Evolutionary conservation across 2,329 filamentous ascomycete species (phyloP).

Genomic region (Penicillium sp.): DNA sequence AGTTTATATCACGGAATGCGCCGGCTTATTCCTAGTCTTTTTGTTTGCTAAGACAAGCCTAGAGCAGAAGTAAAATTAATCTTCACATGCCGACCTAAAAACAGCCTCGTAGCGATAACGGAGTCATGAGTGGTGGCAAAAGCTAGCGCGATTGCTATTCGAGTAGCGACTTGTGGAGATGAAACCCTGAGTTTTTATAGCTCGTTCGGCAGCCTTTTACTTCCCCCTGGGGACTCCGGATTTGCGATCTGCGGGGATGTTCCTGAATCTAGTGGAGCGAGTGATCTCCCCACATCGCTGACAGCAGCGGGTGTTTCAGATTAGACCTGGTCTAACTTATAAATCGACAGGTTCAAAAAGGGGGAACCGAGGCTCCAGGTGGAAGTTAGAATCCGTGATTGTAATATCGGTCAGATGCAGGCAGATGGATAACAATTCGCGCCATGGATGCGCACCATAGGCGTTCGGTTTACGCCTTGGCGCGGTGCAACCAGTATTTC

Average conservation of each 20-base stretch:
- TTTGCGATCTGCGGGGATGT: conserved; percentile 7
- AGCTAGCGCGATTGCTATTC: not conserved
- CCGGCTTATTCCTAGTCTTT: not conserved
- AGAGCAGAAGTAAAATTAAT: not conserved
- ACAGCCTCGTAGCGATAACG: not conserved
- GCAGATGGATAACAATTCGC: not conserved
- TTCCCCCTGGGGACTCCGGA: conserved; percentile 6
- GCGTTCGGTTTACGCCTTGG: not conserved
- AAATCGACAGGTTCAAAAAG: not conserved
- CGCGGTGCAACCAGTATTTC: conserved; percentile 1
- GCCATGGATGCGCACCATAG: not conserved
- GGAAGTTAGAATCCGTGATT: not conserved
- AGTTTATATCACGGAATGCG: conserved; percentile 2
- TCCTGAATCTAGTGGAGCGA: conserved; percentile 7
- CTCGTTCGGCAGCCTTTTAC: not conserved
- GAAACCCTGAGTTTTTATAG: not conserved
- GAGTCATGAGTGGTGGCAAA: not conserved
- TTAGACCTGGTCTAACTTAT: not conserved
- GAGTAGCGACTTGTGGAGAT: not conserved
- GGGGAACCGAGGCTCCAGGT: not conserved
- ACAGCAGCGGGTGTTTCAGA: conserved; percentile 5
- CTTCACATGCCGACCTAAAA: not conserved
- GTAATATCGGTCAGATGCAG: conserved; percentile 5
- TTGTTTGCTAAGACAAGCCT: not conserved
- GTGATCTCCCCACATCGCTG: conserved; percentile 2